Conservation (phyloP, 2,329 filamentous ascomycete species). For the Trichoderma harzianum region DNA sequence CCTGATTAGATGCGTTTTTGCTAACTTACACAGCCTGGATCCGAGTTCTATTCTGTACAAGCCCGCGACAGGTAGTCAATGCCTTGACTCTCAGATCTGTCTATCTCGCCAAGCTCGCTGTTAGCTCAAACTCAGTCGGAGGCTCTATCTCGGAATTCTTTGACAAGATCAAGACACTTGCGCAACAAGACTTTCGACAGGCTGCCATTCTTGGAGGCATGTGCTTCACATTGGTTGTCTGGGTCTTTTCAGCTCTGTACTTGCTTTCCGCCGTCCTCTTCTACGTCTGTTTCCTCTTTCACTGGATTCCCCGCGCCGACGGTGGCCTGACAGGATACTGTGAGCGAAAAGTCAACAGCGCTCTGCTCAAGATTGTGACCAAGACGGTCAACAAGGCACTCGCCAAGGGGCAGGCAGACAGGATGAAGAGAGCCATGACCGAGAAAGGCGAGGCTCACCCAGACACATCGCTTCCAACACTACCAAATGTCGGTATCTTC, state of each 20-base stretch:
- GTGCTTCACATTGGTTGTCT: slow-evolving; percentile 87
- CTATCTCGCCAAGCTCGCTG: slow-evolving; percentile 69
- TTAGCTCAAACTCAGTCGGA: slow-evolving; percentile 49
- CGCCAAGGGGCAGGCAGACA: slow-evolving; percentile 68
- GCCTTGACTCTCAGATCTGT: slow-evolving; percentile 84
- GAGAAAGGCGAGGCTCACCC: slow-evolving; percentile 49
- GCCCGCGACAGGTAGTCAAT: slow-evolving; percentile 88
- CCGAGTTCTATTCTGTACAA: slow-evolving; percentile 84
- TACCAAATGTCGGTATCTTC: slow-evolving; percentile 40
- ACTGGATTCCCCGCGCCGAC: slow-evolving; percentile 81
- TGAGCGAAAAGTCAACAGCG: slow-evolving; percentile 82
- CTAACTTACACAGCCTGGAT: slow-evolving; percentile 66
- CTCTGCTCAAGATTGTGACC: slow-evolving; percentile 79
- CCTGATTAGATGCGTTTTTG: background rate
- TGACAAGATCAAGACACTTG: slow-evolving; percentile 71
- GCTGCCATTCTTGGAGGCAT: slow-evolving; percentile 83
- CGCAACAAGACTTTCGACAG: slow-evolving; percentile 70
- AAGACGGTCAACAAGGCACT: slow-evolving; percentile 86
- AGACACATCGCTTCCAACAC: slow-evolving; percentile 65
- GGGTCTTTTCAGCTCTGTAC: slow-evolving; percentile 75
- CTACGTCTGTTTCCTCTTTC: slow-evolving; percentile 86
- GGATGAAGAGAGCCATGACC: slow-evolving; percentile 52
- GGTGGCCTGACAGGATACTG: slow-evolving; percentile 83
- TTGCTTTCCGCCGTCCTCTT: slow-evolving; percentile 73
- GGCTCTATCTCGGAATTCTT: slow-evolving; percentile 74